Evolutionary conservation across 108 stramenopile genomes (phyloP).

Genomic region (Licmophora abbreviata): DNA sequence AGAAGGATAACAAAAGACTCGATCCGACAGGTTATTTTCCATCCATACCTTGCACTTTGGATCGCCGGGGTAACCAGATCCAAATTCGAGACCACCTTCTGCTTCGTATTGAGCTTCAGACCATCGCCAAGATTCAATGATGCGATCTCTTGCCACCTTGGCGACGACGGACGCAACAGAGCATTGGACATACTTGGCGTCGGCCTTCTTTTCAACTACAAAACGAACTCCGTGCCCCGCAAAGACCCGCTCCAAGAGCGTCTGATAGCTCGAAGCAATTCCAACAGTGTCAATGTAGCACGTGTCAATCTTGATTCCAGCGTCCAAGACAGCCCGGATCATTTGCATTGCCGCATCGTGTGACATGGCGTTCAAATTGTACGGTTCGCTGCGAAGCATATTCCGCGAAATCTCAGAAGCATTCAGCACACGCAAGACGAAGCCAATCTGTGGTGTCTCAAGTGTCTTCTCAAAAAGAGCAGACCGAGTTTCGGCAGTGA

Average conservation of each 20-base stretch:
- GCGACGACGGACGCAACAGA: slow-evolving; percentile 81
- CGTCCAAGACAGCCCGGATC: slow-evolving; percentile 59
- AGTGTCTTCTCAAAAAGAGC: slow-evolving; percentile 39
- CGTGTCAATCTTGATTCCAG: slow-evolving; percentile 52
- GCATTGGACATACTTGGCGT: slow-evolving; percentile 84
- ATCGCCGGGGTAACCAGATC: slow-evolving; percentile 70
- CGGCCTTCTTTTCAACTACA: slow-evolving; percentile 88
- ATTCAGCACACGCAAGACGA: slow-evolving; percentile 55
- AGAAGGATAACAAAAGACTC: slow-evolving; percentile 70
- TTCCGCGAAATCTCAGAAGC: slow-evolving; percentile 76
- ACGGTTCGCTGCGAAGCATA: slow-evolving; percentile 69
- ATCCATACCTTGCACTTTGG: slow-evolving; percentile 72
- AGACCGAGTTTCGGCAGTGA: slow-evolving; percentile 58
- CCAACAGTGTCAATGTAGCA: slow-evolving; percentile 87
- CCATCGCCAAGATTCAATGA: slow-evolving; percentile 53
- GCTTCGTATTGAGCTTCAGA: slow-evolving; percentile 25
- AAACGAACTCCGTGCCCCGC: slow-evolving; percentile 52
- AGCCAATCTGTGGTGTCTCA: slow-evolving; percentile 52
- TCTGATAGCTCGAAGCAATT: slow-evolving; percentile 51
- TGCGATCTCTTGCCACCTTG: slow-evolving; percentile 71
- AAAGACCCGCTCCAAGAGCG: slow-evolving; percentile 60
- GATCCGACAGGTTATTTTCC: slow-evolving; percentile 36
- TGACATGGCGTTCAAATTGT: slow-evolving; percentile 82
- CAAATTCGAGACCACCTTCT: slow-evolving; percentile 15
- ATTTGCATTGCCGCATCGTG: slow-evolving; percentile 76